Conservation (phyloP, 208 protist genomes). For the Leishmania tropica region DNA sequence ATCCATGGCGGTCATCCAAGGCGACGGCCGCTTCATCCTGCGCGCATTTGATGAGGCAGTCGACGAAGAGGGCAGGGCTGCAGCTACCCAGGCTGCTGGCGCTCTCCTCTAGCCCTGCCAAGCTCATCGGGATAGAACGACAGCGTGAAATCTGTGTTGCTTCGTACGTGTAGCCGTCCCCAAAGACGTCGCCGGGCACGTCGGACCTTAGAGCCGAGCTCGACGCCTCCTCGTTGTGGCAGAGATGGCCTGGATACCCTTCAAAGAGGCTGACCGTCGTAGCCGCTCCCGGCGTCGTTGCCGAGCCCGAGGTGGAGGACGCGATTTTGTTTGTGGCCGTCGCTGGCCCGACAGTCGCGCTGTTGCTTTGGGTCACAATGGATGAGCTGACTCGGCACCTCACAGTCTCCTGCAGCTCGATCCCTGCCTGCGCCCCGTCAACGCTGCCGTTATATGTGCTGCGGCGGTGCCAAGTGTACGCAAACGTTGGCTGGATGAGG, state of each 20-base stretch:
- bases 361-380: background rate
- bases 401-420: slow-evolving; percentile 33
- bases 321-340: background rate
- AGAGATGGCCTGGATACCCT: background rate
- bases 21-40: slow-evolving; percentile 36
- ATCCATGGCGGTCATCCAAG: slow-evolving; percentile 29
- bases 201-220: background rate
- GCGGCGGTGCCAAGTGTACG: slow-evolving; percentile 29
- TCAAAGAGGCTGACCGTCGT: background rate
- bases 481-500: slow-evolving; percentile 18
- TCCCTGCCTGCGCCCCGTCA: slow-evolving; percentile 20
- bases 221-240: slow-evolving; percentile 5
- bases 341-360: background rate
- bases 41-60: slow-evolving; percentile 35
- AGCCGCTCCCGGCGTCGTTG: background rate
- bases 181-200: background rate
- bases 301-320: background rate
- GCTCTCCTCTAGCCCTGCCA: background rate
- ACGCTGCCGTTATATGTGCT: slow-evolving; percentile 17
- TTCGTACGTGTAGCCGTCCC: slow-evolving; percentile 22
- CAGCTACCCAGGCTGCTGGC: slow-evolving; percentile 14
- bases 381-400: slow-evolving; percentile 14
- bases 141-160: slow-evolving; percentile 19
- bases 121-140: slow-evolving; percentile 2
- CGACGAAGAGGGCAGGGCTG: slow-evolving; percentile 32